phyloP scores from a whole-genome alignment of 177 flowering plant genomes.

The Vitis hybrid region DNA sequence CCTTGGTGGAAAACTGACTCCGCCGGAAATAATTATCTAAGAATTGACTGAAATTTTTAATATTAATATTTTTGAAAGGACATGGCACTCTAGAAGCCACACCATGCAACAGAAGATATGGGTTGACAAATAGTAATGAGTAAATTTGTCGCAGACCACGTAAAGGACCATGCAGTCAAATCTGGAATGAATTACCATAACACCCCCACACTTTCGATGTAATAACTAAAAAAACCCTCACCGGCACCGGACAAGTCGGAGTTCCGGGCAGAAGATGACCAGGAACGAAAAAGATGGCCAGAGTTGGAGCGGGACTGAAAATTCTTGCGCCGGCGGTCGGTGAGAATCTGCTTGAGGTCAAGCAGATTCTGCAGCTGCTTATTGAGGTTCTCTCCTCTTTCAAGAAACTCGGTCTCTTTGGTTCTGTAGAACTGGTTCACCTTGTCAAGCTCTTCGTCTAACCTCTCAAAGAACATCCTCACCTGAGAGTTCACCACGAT shows the following conservation, averaged over 20 bases:
- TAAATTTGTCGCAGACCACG: not conserved
- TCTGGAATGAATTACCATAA: not conserved
- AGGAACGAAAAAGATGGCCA: constrained; percentile 30
- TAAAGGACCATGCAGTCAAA: not conserved
- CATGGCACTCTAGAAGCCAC: too few species aligned
- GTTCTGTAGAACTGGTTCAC: constrained; percentile 72
- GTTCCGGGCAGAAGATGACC: constrained; percentile 39
- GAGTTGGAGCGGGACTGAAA: constrained; percentile 10
- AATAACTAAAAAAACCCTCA: constrained; percentile 6
- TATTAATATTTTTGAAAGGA: not conserved
- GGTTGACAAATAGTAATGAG: not conserved
- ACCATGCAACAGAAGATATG: too few species aligned
- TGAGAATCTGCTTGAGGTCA: constrained; percentile 62
- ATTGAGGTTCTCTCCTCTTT: constrained; percentile 70
- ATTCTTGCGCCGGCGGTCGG: constrained; percentile 48
- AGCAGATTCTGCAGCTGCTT: constrained; percentile 72
- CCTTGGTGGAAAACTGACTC: too few species aligned
- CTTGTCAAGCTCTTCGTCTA: constrained; percentile 82
- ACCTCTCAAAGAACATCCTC: constrained; percentile 55
- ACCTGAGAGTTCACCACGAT: constrained; percentile 35
- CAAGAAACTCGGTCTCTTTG: constrained; percentile 70
- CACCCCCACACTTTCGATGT: not conserved
- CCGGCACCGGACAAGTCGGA: constrained; percentile 55
- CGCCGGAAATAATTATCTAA: too few species aligned
- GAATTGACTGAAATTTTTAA: not conserved